phyloP scores from a whole-genome alignment of 23 red algal species.

The Rhodosorus marinus region DNA sequence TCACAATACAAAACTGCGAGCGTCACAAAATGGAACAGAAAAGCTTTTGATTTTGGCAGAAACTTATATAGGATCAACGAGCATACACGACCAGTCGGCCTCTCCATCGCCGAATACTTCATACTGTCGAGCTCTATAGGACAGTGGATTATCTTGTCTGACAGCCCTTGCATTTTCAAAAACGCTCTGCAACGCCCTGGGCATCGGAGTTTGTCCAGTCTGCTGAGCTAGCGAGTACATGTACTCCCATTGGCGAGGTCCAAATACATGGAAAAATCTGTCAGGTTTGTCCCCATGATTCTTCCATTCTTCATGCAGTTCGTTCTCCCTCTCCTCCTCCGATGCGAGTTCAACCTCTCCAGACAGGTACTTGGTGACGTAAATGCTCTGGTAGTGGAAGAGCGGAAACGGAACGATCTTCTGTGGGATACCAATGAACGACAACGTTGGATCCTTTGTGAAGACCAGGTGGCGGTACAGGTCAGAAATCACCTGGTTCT shows the following conservation, averaged over 20 bases:
- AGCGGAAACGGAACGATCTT: slow-evolving; percentile 69
- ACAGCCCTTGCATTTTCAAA: too few relatives aligned
- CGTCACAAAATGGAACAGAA: too few relatives aligned
- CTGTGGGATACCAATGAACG: slow-evolving; percentile 58
- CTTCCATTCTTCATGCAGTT: neutral
- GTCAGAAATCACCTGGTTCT: slow-evolving; percentile 14
- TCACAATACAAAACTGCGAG: too few relatives aligned
- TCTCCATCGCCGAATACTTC: too few relatives aligned
- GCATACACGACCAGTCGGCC: too few relatives aligned
- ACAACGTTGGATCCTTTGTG: slow-evolving; percentile 18
- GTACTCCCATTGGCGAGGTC: slow-evolving; percentile 14
- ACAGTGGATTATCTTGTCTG: too few relatives aligned
- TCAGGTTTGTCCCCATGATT: neutral
- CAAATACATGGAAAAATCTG: too few relatives aligned
- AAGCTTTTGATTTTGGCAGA: too few relatives aligned
- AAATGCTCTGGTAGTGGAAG: slow-evolving; percentile 55
- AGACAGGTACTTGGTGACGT: slow-evolving; percentile 19
- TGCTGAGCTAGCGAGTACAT: slow-evolving; percentile 19
- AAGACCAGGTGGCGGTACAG: slow-evolving; percentile 41
- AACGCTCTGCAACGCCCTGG: too few relatives aligned
- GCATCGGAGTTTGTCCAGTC: too few relatives aligned
- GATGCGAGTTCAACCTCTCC: slow-evolving; percentile 5
- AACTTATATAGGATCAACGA: too few relatives aligned
- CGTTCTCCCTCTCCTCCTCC: neutral
- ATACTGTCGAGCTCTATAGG: too few relatives aligned